phyloP scores from a whole-genome alignment of 169 alveolate species.

The Plasmodium gallinaceum region DNA sequence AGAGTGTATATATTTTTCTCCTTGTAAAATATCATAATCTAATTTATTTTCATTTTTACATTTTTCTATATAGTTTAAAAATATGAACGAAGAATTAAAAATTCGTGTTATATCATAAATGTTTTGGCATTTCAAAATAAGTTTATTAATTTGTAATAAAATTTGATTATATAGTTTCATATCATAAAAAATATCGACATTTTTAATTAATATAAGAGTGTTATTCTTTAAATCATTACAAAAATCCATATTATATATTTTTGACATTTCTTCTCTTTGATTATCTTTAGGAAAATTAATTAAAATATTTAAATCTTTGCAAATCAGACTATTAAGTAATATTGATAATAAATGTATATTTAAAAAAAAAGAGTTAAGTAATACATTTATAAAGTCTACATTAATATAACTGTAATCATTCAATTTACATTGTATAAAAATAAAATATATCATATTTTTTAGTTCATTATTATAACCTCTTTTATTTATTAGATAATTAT shows the following conservation, averaged over 20 bases:
- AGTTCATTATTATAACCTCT: conserved; percentile 7
- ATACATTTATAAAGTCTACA: conserved; percentile 9
- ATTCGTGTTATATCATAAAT: conserved; percentile 64
- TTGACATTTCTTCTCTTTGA: neutral
- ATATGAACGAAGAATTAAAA: conserved; percentile 63
- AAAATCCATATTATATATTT: neutral
- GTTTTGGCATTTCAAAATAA: conserved; percentile 51
- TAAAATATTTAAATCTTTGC: conserved; percentile 39
- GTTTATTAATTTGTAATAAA: conserved; percentile 46
- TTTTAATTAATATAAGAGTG: neutral
- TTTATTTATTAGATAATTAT: conserved; percentile 39
- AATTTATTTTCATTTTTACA: conserved; percentile 12
- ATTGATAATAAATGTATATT: conserved; percentile 55
- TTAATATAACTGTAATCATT: conserved; percentile 57
- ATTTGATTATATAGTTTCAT: conserved; percentile 49
- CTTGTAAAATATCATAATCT: conserved; percentile 14
- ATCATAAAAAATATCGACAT: neutral
- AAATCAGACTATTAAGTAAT: conserved; percentile 36
- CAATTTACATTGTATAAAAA: conserved; percentile 41
- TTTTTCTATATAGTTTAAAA: conserved; percentile 49
- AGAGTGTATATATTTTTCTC: conserved; percentile 7
- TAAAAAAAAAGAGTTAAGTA: conserved; percentile 47
- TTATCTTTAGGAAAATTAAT: neutral
- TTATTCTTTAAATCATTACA: conserved; percentile 2
- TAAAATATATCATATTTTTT: conserved; percentile 55